phyloP scores from a whole-genome alignment of 345 rosid species.

The Melaleuca alternifolia region DNA sequence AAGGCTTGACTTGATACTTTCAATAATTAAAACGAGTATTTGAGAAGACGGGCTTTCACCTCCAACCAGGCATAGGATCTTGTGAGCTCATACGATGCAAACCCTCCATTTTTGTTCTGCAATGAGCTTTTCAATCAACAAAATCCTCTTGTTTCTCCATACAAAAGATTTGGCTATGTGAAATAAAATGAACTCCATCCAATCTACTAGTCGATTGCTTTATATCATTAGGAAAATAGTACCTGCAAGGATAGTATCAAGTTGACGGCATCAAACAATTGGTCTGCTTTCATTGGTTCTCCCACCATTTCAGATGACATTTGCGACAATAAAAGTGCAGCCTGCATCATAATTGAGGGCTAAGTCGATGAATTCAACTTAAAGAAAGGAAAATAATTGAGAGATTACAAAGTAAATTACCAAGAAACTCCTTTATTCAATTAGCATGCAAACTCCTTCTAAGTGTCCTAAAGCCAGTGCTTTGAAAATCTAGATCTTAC shows the following conservation, averaged over 20 bases:
- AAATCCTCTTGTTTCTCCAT: background rate
- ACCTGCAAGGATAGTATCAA: constrained; percentile 56
- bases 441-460: background rate
- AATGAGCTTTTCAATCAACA: background rate
- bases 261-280: constrained; percentile 42
- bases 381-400: background rate
- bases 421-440: background rate
- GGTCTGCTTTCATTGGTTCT: constrained; percentile 23
- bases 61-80: constrained; percentile 64
- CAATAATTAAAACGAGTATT: background rate
- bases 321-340: constrained; percentile 33
- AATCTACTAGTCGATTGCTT: background rate
- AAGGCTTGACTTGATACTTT: background rate
- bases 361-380: background rate
- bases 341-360: constrained; percentile 12
- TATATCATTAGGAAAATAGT: background rate
- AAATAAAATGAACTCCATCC: background rate
- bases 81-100: constrained; percentile 68
- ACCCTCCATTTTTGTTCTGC: constrained; percentile 62
- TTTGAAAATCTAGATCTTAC: background rate
- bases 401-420: background rate
- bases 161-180: background rate
- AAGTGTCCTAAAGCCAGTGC: background rate
- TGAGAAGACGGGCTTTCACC: constrained; percentile 12
- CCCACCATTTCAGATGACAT: constrained; percentile 33